Evolutionary conservation across 2,329 filamentous ascomycete genomes (phyloP).

Genomic region (Metarhizium guizhouense): DNA sequence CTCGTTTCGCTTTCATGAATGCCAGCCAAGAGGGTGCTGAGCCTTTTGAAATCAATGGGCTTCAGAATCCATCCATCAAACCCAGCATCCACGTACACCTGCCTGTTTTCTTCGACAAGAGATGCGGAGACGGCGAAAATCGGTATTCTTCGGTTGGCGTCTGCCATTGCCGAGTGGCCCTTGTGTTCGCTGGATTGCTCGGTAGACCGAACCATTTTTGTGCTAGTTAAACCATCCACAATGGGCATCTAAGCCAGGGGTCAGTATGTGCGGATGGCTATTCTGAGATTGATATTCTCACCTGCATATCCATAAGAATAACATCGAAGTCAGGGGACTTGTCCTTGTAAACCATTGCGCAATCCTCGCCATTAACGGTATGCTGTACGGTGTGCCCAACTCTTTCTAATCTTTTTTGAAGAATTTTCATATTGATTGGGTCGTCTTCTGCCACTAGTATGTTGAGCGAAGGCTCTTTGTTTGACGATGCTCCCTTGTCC

Average conservation of each 20-base stretch:
- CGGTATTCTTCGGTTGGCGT: constrained; percentile 57
- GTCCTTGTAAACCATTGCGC: constrained; percentile 60
- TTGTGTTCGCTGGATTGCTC: constrained; percentile 45
- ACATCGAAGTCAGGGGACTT: constrained; percentile 59
- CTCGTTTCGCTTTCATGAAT: constrained; percentile 54
- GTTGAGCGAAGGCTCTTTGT: constrained; percentile 31
- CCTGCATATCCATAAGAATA: constrained; percentile 89
- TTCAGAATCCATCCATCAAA: constrained; percentile 92
- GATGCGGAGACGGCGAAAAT: constrained; percentile 86
- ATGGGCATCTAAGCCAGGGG: constrained; percentile 69
- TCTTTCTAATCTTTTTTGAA: constrained; percentile 72
- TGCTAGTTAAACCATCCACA: constrained; percentile 72
- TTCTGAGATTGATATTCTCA: constrained; percentile 29
- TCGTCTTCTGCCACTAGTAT: constrained; percentile 83
- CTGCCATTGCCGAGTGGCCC: constrained; percentile 49
- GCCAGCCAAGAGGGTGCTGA: constrained; percentile 60
- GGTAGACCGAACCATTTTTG: constrained; percentile 71
- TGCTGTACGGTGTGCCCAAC: constrained; percentile 62
- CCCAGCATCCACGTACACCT: constrained; percentile 64
- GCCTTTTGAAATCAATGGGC: constrained; percentile 71
- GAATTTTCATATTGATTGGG: constrained; percentile 74
- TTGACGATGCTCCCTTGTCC: constrained; percentile 14
- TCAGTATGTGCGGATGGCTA: neutral
- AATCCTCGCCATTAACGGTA: constrained; percentile 79
- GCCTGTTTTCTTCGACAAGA: constrained; percentile 58